These are phyloP conservation scores for Sporothrix euskadiensis DNA, from an alignment of 2,329 filamentous ascomycete species.

Conservation along the genomic window DNA sequence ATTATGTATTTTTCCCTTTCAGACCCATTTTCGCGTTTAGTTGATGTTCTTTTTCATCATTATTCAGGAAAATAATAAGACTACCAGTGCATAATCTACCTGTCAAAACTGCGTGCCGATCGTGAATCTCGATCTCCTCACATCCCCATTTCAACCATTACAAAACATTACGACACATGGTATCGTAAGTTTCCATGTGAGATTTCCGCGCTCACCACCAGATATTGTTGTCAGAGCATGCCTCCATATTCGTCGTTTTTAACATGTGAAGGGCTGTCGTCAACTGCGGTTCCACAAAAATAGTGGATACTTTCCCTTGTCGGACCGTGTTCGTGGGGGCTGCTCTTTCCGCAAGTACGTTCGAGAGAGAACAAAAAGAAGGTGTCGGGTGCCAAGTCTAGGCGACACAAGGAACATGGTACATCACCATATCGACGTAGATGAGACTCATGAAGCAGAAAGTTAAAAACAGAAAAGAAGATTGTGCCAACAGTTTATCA, in stretches of 20 bases:
- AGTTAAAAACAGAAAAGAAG: background rate
- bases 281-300: background rate
- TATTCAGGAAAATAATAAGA: too few species aligned
- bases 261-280: constrained; percentile 16
- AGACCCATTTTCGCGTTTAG: too few species aligned
- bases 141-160: background rate
- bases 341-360: constrained; percentile 7
- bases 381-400: background rate
- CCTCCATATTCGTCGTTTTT: background rate
- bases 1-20: too few species aligned
- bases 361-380: background rate
- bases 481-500: background rate
- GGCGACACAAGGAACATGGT: background rate
- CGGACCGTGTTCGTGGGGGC: constrained; percentile 5
- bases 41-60: too few species aligned
- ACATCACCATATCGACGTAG: background rate
- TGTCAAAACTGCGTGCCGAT: background rate
- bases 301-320: background rate
- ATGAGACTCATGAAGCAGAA: background rate
- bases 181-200: background rate
- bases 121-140: background rate
- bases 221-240: background rate
- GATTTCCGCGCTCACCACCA: constrained; percentile 14
- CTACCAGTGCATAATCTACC: too few species aligned
- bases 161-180: background rate